phyloP scores from a whole-genome alignment of 345 rosid genomes.

The Microthlaspi erraticum region DNA sequence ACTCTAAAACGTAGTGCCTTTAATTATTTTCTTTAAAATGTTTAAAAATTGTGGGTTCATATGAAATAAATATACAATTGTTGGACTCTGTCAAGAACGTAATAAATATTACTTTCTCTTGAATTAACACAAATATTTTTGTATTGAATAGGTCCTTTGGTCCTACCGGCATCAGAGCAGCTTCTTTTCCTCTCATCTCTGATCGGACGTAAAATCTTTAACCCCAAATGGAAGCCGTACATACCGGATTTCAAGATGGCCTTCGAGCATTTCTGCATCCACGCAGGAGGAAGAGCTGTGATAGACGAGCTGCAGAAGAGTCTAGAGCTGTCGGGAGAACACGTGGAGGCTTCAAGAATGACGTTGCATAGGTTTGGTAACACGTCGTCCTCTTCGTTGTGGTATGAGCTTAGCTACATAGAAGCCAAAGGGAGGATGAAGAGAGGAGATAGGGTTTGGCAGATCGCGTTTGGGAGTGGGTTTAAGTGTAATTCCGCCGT shows the following conservation, averaged over 20 bases:
- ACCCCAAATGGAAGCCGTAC: conserved; percentile 74
- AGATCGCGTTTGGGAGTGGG: conserved; percentile 88
- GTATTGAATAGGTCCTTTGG: conserved; percentile 59
- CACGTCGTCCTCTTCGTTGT: conserved; percentile 83
- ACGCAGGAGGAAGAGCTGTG: conserved; percentile 88
- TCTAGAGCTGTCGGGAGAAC: conserved; percentile 66
- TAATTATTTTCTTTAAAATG: neutral
- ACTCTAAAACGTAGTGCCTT: neutral
- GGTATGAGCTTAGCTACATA: conserved; percentile 80
- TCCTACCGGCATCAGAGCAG: conserved; percentile 79
- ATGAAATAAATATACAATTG: neutral
- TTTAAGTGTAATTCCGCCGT: conserved; percentile 92
- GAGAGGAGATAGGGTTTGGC: conserved; percentile 76
- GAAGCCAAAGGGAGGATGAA: conserved; percentile 82
- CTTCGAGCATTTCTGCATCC: conserved; percentile 92
- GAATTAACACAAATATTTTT: neutral
- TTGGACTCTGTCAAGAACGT: neutral
- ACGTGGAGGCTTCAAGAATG: conserved; percentile 90
- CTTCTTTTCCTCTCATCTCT: conserved; percentile 63
- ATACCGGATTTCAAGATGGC: conserved; percentile 89
- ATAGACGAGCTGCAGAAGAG: conserved; percentile 80
- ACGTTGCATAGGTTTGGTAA: conserved; percentile 80
- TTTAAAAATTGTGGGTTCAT: neutral
- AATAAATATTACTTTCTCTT: neutral
- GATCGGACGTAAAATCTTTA: conserved; percentile 66